phyloP scores from a whole-genome alignment of 768 basidiomycete species.

The Phaeotremella skinneri region DNA sequence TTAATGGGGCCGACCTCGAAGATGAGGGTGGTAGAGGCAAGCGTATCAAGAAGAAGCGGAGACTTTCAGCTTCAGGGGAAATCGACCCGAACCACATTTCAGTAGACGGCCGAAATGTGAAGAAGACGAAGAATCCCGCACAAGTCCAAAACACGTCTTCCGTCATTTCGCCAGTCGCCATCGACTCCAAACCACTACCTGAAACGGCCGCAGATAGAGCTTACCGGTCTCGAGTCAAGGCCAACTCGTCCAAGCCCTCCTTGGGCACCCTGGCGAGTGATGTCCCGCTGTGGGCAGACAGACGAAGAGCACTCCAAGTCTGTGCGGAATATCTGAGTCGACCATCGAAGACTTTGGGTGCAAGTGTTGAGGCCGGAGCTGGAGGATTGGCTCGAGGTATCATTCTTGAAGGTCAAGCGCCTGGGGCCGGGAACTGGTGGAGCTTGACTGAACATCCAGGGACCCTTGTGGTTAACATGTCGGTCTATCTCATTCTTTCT shows the following conservation, averaged over 20 bases:
- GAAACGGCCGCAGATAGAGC: constrained; percentile 19
- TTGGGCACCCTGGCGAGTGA: constrained; percentile 21
- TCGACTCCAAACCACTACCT: background rate
- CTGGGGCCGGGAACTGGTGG: constrained; percentile 33
- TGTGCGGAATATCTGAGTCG: constrained; percentile 38
- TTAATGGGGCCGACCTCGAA: background rate
- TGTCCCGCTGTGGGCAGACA: constrained; percentile 43
- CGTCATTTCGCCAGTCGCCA: background rate
- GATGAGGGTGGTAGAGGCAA: constrained; percentile 13
- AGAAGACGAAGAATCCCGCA: constrained; percentile 5
- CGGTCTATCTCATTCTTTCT: constrained; percentile 13
- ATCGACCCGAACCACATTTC: constrained; percentile 19
- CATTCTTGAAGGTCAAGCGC: constrained; percentile 38
- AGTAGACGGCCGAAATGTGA: constrained; percentile 12
- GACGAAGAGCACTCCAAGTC: constrained; percentile 24
- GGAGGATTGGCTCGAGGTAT: constrained; percentile 45
- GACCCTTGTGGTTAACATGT: constrained; percentile 38
- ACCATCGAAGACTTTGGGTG: constrained; percentile 36
- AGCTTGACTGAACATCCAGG: constrained; percentile 29
- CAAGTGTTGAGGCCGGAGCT: constrained; percentile 36
- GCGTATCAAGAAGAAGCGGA: constrained; percentile 30
- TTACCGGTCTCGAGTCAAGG: constrained; percentile 26
- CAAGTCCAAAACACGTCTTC: background rate
- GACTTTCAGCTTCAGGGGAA: constrained; percentile 18
- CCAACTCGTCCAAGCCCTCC: constrained; percentile 21